phyloP scores from a whole-genome alignment of 169 alveolate genomes.

The Eimeria praecox region DNA sequence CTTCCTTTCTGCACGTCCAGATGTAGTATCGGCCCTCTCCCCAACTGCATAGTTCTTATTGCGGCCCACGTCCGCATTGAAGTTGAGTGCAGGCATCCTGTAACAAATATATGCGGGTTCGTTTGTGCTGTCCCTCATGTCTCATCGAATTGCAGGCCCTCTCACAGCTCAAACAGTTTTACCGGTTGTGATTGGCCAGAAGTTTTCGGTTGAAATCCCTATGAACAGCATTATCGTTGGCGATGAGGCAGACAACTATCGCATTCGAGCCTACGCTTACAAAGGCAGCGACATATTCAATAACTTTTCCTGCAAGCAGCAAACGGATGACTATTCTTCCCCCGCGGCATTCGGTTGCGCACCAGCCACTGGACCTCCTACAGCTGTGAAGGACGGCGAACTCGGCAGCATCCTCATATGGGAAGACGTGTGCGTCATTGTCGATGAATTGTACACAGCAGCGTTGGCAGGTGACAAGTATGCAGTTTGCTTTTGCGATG shows the following conservation, averaged over 20 bases:
- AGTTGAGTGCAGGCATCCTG: not conserved
- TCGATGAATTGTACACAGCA: constrained; percentile 6
- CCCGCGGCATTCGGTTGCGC: constrained; percentile 23
- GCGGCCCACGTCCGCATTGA: not conserved
- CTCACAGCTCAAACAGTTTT: not conserved
- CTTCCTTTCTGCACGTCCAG: not conserved
- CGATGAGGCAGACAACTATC: constrained; percentile 24
- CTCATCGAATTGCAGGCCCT: constrained; percentile 38
- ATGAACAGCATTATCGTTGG: constrained; percentile 4
- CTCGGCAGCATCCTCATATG: constrained; percentile 8
- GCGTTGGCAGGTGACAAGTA: constrained; percentile 53
- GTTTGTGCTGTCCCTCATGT: not conserved
- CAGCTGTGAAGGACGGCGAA: not conserved
- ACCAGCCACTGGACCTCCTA: constrained; percentile 67
- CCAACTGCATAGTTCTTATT: not conserved
- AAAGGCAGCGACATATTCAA: constrained; percentile 14
- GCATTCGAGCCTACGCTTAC: constrained; percentile 66
- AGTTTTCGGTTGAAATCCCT: not conserved
- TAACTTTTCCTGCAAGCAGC: constrained; percentile 48
- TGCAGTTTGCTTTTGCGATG: constrained; percentile 79
- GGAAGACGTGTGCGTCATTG: constrained; percentile 53
- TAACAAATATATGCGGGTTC: not conserved
- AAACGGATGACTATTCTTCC: not conserved
- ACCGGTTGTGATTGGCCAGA: constrained; percentile 47
- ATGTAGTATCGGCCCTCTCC: not conserved